These are phyloP conservation scores for Globisporangium rhizosaccharum DNA, from an alignment of 352 stramenopile species.

Conservation along the genomic window DNA sequence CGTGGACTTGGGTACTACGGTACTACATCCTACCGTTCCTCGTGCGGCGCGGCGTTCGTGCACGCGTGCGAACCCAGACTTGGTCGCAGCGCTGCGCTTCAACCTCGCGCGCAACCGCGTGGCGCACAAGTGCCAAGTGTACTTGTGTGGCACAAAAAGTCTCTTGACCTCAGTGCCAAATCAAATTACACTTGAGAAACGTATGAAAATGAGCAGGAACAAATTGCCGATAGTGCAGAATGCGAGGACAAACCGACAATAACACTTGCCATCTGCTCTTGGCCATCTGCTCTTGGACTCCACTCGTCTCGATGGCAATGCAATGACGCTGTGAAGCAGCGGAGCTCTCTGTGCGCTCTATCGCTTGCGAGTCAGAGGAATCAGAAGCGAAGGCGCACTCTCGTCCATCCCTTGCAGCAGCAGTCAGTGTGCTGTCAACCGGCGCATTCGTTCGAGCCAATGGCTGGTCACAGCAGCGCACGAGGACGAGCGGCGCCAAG, in stretches of 20 bases:
- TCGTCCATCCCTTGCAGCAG: slow-evolving; percentile 7
- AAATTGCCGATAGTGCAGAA: no score
- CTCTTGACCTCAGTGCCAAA: no score
- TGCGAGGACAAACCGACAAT: no score
- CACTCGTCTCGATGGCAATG: no score
- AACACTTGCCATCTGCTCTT: no score
- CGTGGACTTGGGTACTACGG: slow-evolving; percentile 96
- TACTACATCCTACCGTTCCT: slow-evolving; percentile 84
- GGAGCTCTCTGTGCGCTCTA: neutral
- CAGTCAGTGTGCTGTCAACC: slow-evolving; percentile 1
- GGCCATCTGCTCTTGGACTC: no score
- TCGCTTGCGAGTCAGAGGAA: neutral
- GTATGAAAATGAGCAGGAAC: no score
- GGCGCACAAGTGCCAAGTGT: slow-evolving; percentile 59
- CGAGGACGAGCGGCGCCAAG: no score
- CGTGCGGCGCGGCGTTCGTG: slow-evolving; percentile 82
- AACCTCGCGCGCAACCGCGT: slow-evolving; percentile 93
- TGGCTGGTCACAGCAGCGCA: no score
- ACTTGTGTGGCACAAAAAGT: slow-evolving; percentile 77
- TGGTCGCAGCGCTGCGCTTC: slow-evolving; percentile 82
- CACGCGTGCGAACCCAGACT: slow-evolving; percentile 94
- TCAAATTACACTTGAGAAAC: no score
- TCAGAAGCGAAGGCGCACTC: slow-evolving; percentile 1
- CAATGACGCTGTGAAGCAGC: neutral
- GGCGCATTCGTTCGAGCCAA: no score